Base-by-base conservation (phyloP, 257 asterid species). In the Nicotiana obtusifolia region DNA sequence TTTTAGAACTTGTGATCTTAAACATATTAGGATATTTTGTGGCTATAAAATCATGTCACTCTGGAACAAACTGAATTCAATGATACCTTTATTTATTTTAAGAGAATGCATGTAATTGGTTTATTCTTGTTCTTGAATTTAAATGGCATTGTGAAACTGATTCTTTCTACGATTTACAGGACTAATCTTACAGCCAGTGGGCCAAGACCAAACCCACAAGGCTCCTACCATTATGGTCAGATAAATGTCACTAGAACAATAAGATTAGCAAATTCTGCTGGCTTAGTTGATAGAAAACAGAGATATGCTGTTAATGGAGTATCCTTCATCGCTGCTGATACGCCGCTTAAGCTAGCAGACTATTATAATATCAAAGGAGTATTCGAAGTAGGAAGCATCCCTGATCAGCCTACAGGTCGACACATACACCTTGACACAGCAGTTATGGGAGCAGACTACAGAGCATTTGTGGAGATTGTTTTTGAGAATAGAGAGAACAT, bases 161-260 rank as follows among this genome's bases (percentile, higher is more conserved):
- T 6, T 11, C 56, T 3, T 52, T 80, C 26, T 57, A 37, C 19
- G 20, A 22, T 52, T 82, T 65, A 8, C 87, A 90, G 97, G 91
- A 88, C 90, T 0, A 92, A 94, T 75, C 89, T 94, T 24, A 90
- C 94, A 3, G 98, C 97, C 0, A 90, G 97, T 67, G 97, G 95
- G 8, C 94, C 98, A 4, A 86, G 98, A 81, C 97, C 98, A 4
- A 94, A 94, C 56, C 97, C 97, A 0, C 98, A 94, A 65, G 98
- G 98, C 84, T 91, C 98, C 0, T 93, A 92, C 89, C 95, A 92
- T 86, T 93, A 92, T 41, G 98, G 98, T 9, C 80, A 81, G 17
- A 89, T 93, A 86, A 87, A 86, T 0, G 86, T 91, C 20, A 77
- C 65, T 22, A 85, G 93, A 62, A 93, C 92, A 13, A 87, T 92